Base-by-base conservation (phyloP, 495 filamentous ascomycete species). In the Aspergillus carlsbadensis region DNA sequence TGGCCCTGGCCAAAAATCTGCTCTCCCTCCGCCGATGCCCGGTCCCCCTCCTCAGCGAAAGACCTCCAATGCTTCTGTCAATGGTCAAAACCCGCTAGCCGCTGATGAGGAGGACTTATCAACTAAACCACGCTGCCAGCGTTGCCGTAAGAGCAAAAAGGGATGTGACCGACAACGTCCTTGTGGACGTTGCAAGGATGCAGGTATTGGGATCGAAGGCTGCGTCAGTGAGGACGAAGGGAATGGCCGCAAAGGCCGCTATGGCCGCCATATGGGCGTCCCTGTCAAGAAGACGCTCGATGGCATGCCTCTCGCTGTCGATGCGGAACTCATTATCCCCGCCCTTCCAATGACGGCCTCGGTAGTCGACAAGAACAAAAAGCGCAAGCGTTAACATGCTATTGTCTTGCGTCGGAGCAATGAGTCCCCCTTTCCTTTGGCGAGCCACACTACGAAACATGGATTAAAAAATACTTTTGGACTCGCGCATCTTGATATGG, bases 121-220 rank as follows among this genome's bases (percentile, higher is more conserved):
- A 1, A 90, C 88, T 35, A 96, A 97, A 73, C 94, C 94, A 26
- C 92, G 94, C 60, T 98, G 94, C 79, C 94, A 98, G 68, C 89
- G 94, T 42, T 98, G 94, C 78, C 87, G 94, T 58, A 98, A 98
- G 83, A 97, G 92, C 70, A 98, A 98, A 81, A 98, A 98, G 74
- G 94, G 94, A 6, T 98, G 94, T 67, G 95, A 98, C 77, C 86
- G 94, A 51, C 92, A 96, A 65, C 86, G 94, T 37, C 94, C 94
- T 10, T 98, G 94, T 65, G 89, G 90, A 35, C 83, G 94, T 57
- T 98, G 94, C 84, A 90, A 90, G 67, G 94, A 98, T 74, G 94
- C 95, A 22, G 94, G 94, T 13, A 88, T 98, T 63, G 86, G 89
- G 45, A 82, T 91, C 50, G 92, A 98, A 37, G 87, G 90, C 45